Evolutionary conservation across 1,284 basidiomycete genomes (phyloP).

Genomic region (Wolfiporia cocos): DNA sequence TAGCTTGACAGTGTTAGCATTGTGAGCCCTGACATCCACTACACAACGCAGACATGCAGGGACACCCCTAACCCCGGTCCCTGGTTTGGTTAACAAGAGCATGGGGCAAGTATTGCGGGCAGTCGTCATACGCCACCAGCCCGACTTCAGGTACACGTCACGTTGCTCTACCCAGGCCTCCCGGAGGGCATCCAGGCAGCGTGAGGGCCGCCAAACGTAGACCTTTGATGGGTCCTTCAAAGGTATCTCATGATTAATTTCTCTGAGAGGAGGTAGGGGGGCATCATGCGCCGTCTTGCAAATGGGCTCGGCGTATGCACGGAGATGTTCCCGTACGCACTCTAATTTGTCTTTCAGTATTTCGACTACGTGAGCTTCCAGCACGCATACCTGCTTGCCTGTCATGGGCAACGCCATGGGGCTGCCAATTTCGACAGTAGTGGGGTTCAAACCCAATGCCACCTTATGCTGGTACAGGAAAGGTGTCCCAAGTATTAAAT

Average conservation of each 20-base stretch:
- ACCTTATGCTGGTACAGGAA: constrained; percentile 23
- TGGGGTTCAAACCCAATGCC: constrained; percentile 16
- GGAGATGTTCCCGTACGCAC: constrained; percentile 8
- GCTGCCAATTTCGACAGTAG: constrained; percentile 14
- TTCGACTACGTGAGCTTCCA: constrained; percentile 13
- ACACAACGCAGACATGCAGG: constrained; percentile 22
- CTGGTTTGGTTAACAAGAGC: constrained; percentile 21
- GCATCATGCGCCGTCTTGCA: constrained; percentile 22
- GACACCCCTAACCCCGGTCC: constrained; percentile 9
- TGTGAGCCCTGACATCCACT: constrained; percentile 22
- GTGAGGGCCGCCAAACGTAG: constrained; percentile 25
- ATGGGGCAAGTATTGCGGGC: constrained; percentile 29
- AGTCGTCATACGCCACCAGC: constrained; percentile 22
- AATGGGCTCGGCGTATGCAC: constrained; percentile 17
- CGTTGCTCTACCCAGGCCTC: constrained; percentile 22
- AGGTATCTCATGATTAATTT: constrained; percentile 33
- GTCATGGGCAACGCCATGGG: constrained; percentile 10
- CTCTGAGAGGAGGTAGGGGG: constrained; percentile 25
- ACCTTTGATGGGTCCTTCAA: constrained; percentile 27
- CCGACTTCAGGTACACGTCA: constrained; percentile 20
- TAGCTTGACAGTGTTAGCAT: constrained; percentile 28
- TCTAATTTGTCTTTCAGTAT: constrained; percentile 10
- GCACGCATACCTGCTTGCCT: constrained; percentile 10
- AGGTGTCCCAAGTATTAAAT: constrained; percentile 24
- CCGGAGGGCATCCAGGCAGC: constrained; percentile 24